These are phyloP conservation scores for Blepharisma japonicum DNA, from an alignment of 73 alveolate genomes.

Conservation along the genomic window DNA sequence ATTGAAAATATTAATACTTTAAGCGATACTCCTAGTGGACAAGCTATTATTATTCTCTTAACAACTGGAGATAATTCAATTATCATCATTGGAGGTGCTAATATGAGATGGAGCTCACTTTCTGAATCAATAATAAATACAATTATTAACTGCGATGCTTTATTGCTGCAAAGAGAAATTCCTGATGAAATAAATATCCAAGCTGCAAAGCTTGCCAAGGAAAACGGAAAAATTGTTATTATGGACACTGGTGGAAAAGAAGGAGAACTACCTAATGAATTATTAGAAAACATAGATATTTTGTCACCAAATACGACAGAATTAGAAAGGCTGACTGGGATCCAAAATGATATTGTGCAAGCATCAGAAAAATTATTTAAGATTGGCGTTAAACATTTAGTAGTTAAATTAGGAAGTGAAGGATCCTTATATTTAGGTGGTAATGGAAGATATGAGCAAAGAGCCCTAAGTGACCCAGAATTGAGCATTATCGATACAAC, in stretches of 20 bases:
- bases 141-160: conserved; percentile 1
- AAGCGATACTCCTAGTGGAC: conserved; percentile 39
- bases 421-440: conserved; percentile 7
- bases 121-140: conserved; percentile 35
- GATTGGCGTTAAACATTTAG: conserved; percentile 14
- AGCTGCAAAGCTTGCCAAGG: conserved; percentile 42
- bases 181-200: conserved; percentile 40
- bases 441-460: conserved; percentile 1
- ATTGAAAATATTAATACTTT: not conserved
- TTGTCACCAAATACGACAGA: conserved; percentile 47
- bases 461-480: not conserved
- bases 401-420: not conserved
- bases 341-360: conserved; percentile 28
- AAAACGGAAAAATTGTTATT: conserved; percentile 37
- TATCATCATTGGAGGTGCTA: conserved; percentile 58
- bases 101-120: conserved; percentile 34
- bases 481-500: conserved; percentile 49
- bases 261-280: conserved; percentile 37
- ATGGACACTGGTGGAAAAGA: conserved; percentile 57
- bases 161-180: conserved; percentile 45
- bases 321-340: conserved; percentile 41
- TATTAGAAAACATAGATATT: conserved; percentile 40
- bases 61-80: conserved; percentile 44
- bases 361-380: conserved; percentile 5
- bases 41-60: conserved; percentile 43